These are phyloP conservation scores for Fusarium sp. DNA, from an alignment of 2,329 filamentous ascomycete genomes.

Conservation along the genomic window DNA sequence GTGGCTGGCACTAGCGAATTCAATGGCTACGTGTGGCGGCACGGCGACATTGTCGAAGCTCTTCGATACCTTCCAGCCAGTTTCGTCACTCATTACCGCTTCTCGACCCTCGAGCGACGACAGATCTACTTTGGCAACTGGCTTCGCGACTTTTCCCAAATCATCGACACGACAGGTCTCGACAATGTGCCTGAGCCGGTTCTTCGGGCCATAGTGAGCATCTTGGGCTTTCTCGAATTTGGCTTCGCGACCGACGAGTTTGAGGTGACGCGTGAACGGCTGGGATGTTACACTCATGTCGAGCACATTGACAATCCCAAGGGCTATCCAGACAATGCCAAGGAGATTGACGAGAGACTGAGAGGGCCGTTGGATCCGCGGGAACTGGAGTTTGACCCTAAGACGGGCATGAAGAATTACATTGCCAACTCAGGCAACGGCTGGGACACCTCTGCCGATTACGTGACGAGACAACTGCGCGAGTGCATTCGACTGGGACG, in stretches of 20 bases:
- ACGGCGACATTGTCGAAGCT: slow-evolving; percentile 59
- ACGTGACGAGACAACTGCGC: slow-evolving; percentile 78
- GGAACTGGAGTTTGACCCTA: slow-evolving; percentile 78
- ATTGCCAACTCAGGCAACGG: slow-evolving; percentile 83
- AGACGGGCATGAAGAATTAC: slow-evolving; percentile 96
- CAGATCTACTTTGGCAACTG: slow-evolving; percentile 57
- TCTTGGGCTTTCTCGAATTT: slow-evolving; percentile 52
- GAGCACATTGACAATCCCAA: slow-evolving; percentile 81
- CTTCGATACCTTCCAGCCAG: slow-evolving; percentile 55
- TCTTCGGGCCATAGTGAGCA: slow-evolving; percentile 50
- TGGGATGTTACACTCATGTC: slow-evolving; percentile 84
- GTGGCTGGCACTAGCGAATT: slow-evolving; percentile 57
- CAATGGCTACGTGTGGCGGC: slow-evolving; percentile 60
- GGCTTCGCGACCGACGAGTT: slow-evolving; percentile 85
- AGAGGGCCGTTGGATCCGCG: slow-evolving; percentile 56
- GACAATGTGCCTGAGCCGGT: slow-evolving; percentile 50
- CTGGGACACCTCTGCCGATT: slow-evolving; percentile 90
- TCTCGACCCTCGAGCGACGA: slow-evolving; percentile 58
- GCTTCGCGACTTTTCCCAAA: slow-evolving; percentile 83
- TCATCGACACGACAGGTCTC: slow-evolving; percentile 74
- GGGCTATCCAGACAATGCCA: slow-evolving; percentile 81
- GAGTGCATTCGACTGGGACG: slow-evolving; percentile 81
- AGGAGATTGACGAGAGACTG: slow-evolving; percentile 77
- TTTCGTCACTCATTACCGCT: slow-evolving; percentile 57
- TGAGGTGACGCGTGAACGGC: slow-evolving; percentile 82